Conservation (phyloP, 2,329 filamentous ascomycete genomes). For the Lasiodiplodia sp. region DNA sequence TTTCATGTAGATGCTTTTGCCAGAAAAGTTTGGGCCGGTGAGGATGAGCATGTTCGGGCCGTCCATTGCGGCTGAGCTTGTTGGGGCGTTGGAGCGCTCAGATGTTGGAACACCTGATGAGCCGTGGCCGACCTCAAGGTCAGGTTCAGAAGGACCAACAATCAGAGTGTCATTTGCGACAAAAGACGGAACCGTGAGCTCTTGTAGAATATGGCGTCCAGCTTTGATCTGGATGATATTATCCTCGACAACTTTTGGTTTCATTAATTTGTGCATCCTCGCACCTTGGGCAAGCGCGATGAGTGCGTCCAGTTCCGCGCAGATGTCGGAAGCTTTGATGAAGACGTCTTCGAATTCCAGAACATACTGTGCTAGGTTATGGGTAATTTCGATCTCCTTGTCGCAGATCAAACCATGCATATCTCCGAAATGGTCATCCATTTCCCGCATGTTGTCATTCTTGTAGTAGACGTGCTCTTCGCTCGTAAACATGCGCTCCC, state of each 20-base stretch:
- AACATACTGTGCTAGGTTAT: slow-evolving; percentile 74
- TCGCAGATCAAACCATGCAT: slow-evolving; percentile 86
- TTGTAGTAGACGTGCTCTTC: slow-evolving; percentile 79
- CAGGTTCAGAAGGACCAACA: slow-evolving; percentile 51
- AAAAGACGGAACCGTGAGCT: slow-evolving; percentile 79
- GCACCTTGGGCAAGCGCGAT: slow-evolving; percentile 82
- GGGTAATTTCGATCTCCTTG: slow-evolving; percentile 86
- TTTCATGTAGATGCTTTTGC: slow-evolving; percentile 95
- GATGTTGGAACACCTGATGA: not conserved
- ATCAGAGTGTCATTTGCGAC: slow-evolving; percentile 83
- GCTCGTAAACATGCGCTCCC: slow-evolving; percentile 80
- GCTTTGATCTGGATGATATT: slow-evolving; percentile 76
- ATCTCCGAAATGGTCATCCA: slow-evolving; percentile 85
- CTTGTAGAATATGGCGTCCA: slow-evolving; percentile 87
- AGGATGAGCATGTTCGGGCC: slow-evolving; percentile 76
- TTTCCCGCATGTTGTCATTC: slow-evolving; percentile 77
- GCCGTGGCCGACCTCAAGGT: slow-evolving; percentile 37
- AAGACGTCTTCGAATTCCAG: slow-evolving; percentile 73
- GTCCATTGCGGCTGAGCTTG: slow-evolving; percentile 30
- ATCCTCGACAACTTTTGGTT: slow-evolving; percentile 72
- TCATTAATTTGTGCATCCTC: slow-evolving; percentile 72
- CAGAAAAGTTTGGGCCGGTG: slow-evolving; percentile 95
- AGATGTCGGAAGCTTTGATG: slow-evolving; percentile 74
- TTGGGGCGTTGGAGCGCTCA: slow-evolving; percentile 11
- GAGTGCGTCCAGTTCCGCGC: slow-evolving; percentile 84